Base-by-base conservation (phyloP, 192 early-diverging fungal genomes). In the Globomyces pollinis-pini region DNA sequence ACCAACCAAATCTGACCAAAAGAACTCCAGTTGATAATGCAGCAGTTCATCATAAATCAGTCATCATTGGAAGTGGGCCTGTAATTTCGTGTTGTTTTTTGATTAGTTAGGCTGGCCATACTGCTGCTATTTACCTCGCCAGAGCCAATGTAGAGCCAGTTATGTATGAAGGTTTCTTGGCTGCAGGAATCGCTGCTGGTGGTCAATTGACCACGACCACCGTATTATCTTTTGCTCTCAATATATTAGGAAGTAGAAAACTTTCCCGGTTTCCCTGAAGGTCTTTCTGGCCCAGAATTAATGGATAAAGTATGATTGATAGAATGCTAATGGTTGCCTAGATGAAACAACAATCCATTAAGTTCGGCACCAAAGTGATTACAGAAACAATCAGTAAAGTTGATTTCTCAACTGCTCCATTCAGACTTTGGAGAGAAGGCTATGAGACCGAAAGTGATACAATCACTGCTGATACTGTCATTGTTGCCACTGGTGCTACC, bases 401-500 rank as follows among this genome's bases (percentile, higher is more conserved):
- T 21, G 94, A 97, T 65, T 71, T 95, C 13, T 77, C 80, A 24
- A 59, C 72, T 50, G 74, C 87, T 32, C 94, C 96, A 38, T 90
- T 99, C 79, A 91, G 88, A 78, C 77, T 93, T 52, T 97, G 94
- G 96, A 78, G 81, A 61, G 94, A 99, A 73, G 84, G 81, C 32
- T n/a, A n/a, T n/a, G 69, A 70, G 33, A 92, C 94, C 62, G 54
- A 59, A 34, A 63, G 49, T 3, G 64, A 88, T 42, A 84, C 74
- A 12, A 66, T 91, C 50, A 84, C 86, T 8, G 85, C 89, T 32
- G 86, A 93, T 65, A 70, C 90, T 18, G 67, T 99, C 43, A 86
- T 97, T 44, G 84, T 97, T 43, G 91, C 96, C 45, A 99, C 96
- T n/a, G 96, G 96, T 57, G 94, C 96, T 15, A 94, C 93, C n/a